phyloP scores from a whole-genome alignment of 1,139 yeast species.

The Cylindricascospora bacillispora region DNA sequence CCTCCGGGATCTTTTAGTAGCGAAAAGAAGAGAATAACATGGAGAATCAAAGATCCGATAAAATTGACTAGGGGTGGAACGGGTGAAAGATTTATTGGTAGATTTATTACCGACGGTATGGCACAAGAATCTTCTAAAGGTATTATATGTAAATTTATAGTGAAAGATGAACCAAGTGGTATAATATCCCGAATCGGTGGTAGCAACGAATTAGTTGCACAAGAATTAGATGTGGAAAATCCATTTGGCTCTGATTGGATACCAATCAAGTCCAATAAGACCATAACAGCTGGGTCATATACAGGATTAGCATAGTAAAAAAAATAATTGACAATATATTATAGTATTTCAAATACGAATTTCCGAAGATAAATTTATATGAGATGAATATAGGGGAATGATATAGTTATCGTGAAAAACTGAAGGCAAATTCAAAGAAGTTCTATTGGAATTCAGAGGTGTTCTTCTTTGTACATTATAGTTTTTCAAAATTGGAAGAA shows the following conservation, averaged over 20 bases:
- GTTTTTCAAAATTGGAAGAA: too few relatives aligned
- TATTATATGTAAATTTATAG: constrained; percentile 49
- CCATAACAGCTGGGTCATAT: constrained; percentile 28
- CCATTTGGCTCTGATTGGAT: constrained; percentile 29
- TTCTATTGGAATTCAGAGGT: too few relatives aligned
- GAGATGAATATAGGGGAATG: too few relatives aligned
- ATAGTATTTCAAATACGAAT: too few relatives aligned
- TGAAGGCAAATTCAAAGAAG: too few relatives aligned
- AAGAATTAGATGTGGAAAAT: constrained; percentile 26
- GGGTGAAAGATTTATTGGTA: constrained; percentile 48
- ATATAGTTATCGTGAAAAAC: too few relatives aligned
- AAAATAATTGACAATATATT: too few relatives aligned
- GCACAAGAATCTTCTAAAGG: constrained; percentile 63
- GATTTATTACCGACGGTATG: constrained; percentile 50
- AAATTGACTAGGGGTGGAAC: constrained; percentile 32
- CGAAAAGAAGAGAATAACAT: constrained; percentile 72
- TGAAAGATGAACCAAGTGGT: constrained; percentile 15
- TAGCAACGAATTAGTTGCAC: constrained; percentile 21
- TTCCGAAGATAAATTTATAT: too few relatives aligned
- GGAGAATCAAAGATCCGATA: constrained; percentile 50
- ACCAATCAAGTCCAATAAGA: constrained; percentile 22
- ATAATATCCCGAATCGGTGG: constrained; percentile 14
- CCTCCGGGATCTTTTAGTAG: constrained; percentile 84
- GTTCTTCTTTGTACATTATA: too few relatives aligned
- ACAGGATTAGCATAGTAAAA: constrained; percentile 18